These are phyloP conservation scores for Cutaneotrichosporon sp. DNA, from an alignment of 1,284 basidiomycete genomes.

Conservation along the genomic window DNA sequence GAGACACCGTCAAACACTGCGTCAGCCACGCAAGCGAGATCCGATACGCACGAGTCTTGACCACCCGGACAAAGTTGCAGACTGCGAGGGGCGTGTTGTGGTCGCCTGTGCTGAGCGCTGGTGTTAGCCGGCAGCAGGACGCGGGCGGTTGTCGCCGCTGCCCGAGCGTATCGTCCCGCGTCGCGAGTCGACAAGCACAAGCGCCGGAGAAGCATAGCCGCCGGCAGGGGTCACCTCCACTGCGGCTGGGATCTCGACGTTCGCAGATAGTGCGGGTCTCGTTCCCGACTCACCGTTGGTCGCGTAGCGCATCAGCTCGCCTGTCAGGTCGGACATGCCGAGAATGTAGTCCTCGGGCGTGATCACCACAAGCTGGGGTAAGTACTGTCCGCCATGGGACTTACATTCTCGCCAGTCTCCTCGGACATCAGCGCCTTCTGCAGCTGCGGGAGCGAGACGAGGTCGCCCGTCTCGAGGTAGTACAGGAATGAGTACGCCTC, in stretches of 20 bases:
- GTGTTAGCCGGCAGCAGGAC: conserved; percentile 3
- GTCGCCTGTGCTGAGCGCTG: conserved; percentile 65
- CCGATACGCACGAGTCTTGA: conserved; percentile 59
- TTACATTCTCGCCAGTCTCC: conserved; percentile 15
- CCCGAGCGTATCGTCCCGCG: neutral
- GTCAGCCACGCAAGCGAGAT: neutral
- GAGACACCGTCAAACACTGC: conserved; percentile 45
- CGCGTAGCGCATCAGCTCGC: conserved; percentile 93
- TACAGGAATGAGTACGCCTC: conserved; percentile 88
- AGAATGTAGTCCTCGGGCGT: conserved; percentile 86
- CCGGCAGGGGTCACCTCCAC: neutral
- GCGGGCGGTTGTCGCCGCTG: neutral
- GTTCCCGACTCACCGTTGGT: conserved; percentile 59
- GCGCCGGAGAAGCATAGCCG: neutral
- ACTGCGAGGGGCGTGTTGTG: conserved; percentile 68
- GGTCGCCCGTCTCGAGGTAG: conserved; percentile 71
- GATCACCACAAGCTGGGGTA: conserved; percentile 59
- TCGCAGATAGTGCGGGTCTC: neutral
- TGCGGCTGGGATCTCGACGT: too few species aligned
- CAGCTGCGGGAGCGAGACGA: conserved; percentile 72
- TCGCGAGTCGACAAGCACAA: too few species aligned
- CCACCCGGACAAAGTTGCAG: conserved; percentile 74
- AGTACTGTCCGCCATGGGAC: neutral
- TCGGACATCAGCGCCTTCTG: conserved; percentile 64
- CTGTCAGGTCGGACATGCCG: conserved; percentile 90